Base-by-base conservation (phyloP, 306 rosid genomes). In the Purshia tridentata region DNA sequence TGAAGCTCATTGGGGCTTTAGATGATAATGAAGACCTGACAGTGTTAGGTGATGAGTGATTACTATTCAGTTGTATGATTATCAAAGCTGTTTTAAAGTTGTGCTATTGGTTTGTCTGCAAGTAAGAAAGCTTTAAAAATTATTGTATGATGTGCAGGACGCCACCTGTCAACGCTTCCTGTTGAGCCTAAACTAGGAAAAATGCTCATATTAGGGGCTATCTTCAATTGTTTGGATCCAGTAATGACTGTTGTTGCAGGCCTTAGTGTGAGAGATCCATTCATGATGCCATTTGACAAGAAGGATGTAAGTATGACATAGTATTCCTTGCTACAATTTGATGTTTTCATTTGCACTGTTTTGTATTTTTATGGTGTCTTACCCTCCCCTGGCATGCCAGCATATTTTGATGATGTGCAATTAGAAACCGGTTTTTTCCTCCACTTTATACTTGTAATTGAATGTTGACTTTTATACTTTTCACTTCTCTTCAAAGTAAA, bases 121-220 rank as follows among this genome's bases (percentile, higher is more conserved):
- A 51, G 57, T 55, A 46, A 39, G 22, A 23, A 69, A 49, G 50
- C 57, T 56, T 56, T 48, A 63, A 53, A 63, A 65, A 48, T 23
- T 48, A 76, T 69, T 73, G 70, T 46, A 42, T 80, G 61, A 69
- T 81, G 72, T 77, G 58, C 87, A 93, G 99, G 99, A 56, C 85
- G 82, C 79, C 79, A 86, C 76, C 77, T 94, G 67, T 82, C 96
- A 19, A 78, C 81, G 91, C 96, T 94, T 84, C 97, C 99, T 0
- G 89, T 94, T 86, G 99, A 94, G 73, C 99, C 99, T 81, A 94
- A 94, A 80, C 96, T 91, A 61, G 99, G 97, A 61, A 91, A 94
- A 81, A 91, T 91, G 96, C 97, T 91, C 69, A 88, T 94, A 67
- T 87, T 91, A 80, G 99, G 97, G 72, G 83, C 96, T 67, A 90